These are phyloP conservation scores for Aspergillus nidulans DNA, from an alignment of 495 filamentous ascomycete species.

Conservation along the genomic window DNA sequence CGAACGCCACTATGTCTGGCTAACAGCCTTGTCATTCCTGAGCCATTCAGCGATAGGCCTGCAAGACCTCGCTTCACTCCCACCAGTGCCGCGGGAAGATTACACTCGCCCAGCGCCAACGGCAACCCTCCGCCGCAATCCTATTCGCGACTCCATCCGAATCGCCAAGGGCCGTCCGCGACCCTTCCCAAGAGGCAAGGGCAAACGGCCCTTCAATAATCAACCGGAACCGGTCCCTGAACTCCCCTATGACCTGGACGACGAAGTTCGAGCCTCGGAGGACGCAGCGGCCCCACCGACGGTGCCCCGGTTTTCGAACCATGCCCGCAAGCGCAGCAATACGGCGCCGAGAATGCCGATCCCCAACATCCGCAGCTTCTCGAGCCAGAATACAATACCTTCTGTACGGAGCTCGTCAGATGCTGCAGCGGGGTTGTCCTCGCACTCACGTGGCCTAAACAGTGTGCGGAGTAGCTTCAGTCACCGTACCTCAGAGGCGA, in stretches of 20 bases:
- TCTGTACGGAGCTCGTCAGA: slow-evolving; percentile 57
- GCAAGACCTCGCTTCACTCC: slow-evolving; percentile 56
- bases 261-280: slow-evolving; percentile 16
- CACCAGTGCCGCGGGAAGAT: slow-evolving; percentile 52
- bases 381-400: slow-evolving; percentile 52
- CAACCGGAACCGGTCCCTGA: slow-evolving; percentile 33
- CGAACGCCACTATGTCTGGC: slow-evolving; percentile 92
- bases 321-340: slow-evolving; percentile 80
- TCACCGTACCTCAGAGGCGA: slow-evolving; percentile 42
- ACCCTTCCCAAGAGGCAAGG: slow-evolving; percentile 39
- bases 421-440: slow-evolving; percentile 30
- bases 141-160: slow-evolving; percentile 86
- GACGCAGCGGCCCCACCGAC: slow-evolving; percentile 70
- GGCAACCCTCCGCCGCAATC: slow-evolving; percentile 50
- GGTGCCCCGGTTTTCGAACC: slow-evolving; percentile 70
- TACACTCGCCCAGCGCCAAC: slow-evolving; percentile 34
- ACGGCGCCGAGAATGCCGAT: slow-evolving; percentile 70
- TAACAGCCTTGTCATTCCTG: slow-evolving; percentile 89
- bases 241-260: slow-evolving; percentile 22
- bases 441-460: slow-evolving; percentile 18
- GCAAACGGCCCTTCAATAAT: slow-evolving; percentile 33
- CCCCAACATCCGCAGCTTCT: slow-evolving; percentile 62
- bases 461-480: slow-evolving; percentile 43
- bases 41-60: slow-evolving; percentile 76
- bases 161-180: slow-evolving; percentile 76